Evolutionary conservation across 805 yeast genomes (phyloP), one percentile per base, ranked within the genome.

Genomic region (Cyberlindnera maritima): DNA sequence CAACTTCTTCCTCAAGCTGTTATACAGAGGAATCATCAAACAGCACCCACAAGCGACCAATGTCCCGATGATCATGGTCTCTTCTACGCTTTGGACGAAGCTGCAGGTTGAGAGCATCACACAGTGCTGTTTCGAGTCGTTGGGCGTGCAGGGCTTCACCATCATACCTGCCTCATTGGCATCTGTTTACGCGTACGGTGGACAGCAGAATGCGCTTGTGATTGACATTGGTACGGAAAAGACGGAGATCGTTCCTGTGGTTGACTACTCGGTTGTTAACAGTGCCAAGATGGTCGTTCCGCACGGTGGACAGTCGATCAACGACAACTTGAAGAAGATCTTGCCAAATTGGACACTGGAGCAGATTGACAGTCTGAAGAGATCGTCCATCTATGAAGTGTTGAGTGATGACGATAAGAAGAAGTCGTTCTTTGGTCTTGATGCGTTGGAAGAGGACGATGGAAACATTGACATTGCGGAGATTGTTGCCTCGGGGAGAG

Each of bases 391-490:
- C 41, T 92, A 72, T 62, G 97, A 92, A 69, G 85, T 88, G 8
- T 73, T 90, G 53, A 79, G 76, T 66, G 84, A 80, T 50, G 87
- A 84, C 56, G 85, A 76, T 39, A 77, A 79, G 35, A 71, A 76
- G 44, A 75, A 74, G 48, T 79, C 87, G 1, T 82, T 81, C 59
- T 83, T 81, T 56, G 82, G 85, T 18, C 61, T 74, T 47, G 81
- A 77, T 41, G 83, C 76, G 29, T 65, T 74, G 8, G 49, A 50
- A 14, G 66, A 63, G 14, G 74, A 71, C 5, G 88, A 81, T 33
- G 92, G 85, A 26, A 95, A 89, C 44, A 74, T 89, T 33, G 96
- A 92, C 63, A 90, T 92, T 41, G 96, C 97, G 2, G 88, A 90
- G 35, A 81, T 91, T 55, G 94, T 91, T 12, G 79, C 94, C 2